Base-by-base conservation (phyloP, 257 asterid species). In the Cinchona pubescens region DNA sequence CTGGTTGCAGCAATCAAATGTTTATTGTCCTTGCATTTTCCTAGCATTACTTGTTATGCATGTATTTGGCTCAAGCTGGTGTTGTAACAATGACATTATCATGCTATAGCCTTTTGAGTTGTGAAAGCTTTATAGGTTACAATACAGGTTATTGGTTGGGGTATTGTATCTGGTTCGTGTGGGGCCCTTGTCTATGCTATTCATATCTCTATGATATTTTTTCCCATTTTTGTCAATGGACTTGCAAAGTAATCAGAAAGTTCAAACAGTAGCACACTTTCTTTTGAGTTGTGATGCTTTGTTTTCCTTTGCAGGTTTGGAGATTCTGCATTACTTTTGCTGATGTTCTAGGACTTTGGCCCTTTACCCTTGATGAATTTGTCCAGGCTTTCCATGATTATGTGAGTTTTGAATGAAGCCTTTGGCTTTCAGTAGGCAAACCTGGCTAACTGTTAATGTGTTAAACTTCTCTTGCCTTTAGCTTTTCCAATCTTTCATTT, bases 301-400 rank as follows among this genome's bases (percentile, higher is more conserved):
- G 62, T 29, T 80, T 79, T 68, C 62, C 69, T 27, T 85, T 83
- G 46, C 89, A 95, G 99, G 96, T 89, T 64, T 95, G 99, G 99
- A 95, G 91, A 76, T 95, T 95, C 89, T 92, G 96, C 79, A 72
- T 90, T 74, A 92, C 97, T 49, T 95, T 92, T 86, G 96, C 99
- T 72, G 99, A 95, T 87, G 84, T 92, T 87, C 92, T 95, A 60
- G 93, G 96, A 65, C 94, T 95, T 77, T 95, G 99, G 99, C 99
- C 99, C 75, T 95, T 92, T 82, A 91, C 98, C 37, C 88, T 95
- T 55, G 98, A 95, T 77, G 99, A 95, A 85, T 92, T 95, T 79
- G 67, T 95, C 68, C 98, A 95, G 83, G 96, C 98, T 48, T 85
- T 95, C 67, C 98, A 92, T 83, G 99, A 95, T 83, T 86, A 88